Evolutionary conservation across 2,329 filamentous ascomycete species (phyloP).

Genomic region (Ilyonectria destructans): DNA sequence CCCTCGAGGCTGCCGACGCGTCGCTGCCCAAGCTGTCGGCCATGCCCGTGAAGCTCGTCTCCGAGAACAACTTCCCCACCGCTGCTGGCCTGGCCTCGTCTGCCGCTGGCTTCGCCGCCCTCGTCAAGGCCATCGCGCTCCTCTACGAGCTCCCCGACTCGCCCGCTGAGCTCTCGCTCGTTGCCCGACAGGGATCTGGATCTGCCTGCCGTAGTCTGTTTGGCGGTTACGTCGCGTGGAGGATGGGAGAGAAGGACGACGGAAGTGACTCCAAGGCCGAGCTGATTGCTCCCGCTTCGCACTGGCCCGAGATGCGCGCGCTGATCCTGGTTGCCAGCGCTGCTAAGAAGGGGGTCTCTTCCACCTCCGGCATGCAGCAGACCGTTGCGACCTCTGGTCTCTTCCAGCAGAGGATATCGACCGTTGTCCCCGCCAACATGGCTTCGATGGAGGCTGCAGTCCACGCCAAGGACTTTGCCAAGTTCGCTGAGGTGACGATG

Average conservation of each 20-base stretch:
- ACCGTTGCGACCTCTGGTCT: constrained; percentile 93
- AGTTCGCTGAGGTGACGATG: constrained; percentile 94
- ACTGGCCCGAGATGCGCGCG: constrained; percentile 97
- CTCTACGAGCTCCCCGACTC: constrained; percentile 89
- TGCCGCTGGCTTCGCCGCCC: constrained; percentile 78
- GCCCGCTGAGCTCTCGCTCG: constrained; percentile 86
- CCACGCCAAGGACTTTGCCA: constrained; percentile 82
- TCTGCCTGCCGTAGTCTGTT: constrained; percentile 95
- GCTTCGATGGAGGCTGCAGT: constrained; percentile 88
- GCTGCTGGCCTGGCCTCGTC: constrained; percentile 89
- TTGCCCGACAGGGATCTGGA: constrained; percentile 94
- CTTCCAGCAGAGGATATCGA: constrained; percentile 82
- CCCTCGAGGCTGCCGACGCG: constrained; percentile 80
- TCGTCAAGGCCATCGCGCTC: constrained; percentile 90
- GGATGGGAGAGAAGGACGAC: constrained; percentile 82
- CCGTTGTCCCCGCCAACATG: constrained; percentile 89
- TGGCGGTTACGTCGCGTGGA: constrained; percentile 97
- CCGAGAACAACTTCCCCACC: constrained; percentile 99
- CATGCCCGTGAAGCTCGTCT: constrained; percentile 87
- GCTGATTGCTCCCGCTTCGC: constrained; percentile 87
- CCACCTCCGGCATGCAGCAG: constrained; percentile 96
- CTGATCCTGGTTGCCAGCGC: constrained; percentile 92
- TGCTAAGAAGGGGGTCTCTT: constrained; percentile 95
- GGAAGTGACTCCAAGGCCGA: constrained; percentile 91
- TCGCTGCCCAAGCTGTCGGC: constrained; percentile 87